Base-by-base conservation (phyloP, 2,329 filamentous ascomycete species). In the Apiospora aurea region DNA sequence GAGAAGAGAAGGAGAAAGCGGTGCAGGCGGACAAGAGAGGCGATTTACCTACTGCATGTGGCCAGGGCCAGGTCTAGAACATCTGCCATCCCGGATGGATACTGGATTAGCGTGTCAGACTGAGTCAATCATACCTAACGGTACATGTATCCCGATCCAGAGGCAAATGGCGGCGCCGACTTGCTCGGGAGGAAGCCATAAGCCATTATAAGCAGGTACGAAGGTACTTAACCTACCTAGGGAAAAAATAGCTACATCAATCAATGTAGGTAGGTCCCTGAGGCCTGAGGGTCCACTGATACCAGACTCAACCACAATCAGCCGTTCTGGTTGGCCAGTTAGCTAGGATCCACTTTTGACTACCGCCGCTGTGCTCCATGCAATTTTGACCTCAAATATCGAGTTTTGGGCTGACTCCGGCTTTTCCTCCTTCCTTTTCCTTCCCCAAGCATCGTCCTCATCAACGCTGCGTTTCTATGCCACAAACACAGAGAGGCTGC, bases 401-500 rank as follows among this genome's bases (percentile, higher is more conserved):
- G 66, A 44, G 47, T 68, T 68, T 68, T 47, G 66, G 41, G 41
- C 34, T 76, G 75, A 76, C 75, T 78, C 73, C 72, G 38, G 24
- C 13, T 67, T 74, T 73, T 79, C 75, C 74, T 75, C 78, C 79
- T 78, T 77, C 78, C 82, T 79, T 80, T 83, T 80, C 81, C 80
- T 81, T 82, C 83, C 77, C 75, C 86, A 92, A 93, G 91, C 90
- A 91, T 90, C 92, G 91, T 91, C 93, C 93, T 92, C 89, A 88
- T 90, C 92, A 95, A 94, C 89, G 94, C 93, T 93, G 93, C 93
- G 93, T 95, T 95, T 95, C 93, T 94, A 95, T 95, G 93, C 93
- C 92, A 92, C 92, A 44, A 68, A 93, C 89, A 90, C 89, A 86
- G 88, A 94, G 86, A 87, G 77, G 79, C 76, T 79, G 80, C 81